These are phyloP conservation scores for Erysimum pusillum DNA, from an alignment of 441 rosid species.

Conservation along the genomic window DNA sequence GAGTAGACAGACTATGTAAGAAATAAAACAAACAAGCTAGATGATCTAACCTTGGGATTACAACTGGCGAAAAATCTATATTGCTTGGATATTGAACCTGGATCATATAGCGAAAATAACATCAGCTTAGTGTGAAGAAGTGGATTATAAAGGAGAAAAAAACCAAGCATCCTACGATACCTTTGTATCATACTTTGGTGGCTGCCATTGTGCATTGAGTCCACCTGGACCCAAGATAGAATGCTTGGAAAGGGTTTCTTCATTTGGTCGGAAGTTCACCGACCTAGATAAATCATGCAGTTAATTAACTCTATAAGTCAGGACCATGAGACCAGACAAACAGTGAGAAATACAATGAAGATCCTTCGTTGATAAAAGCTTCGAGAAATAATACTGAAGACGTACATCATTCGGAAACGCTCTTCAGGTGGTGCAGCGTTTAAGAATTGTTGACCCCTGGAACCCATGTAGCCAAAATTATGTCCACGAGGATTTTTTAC, in stretches of 20 bases:
- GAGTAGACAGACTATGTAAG: conserved; percentile 12
- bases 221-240: conserved; percentile 93
- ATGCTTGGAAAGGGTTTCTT: conserved; percentile 91
- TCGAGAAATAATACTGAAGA: conserved; percentile 4
- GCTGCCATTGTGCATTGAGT: conserved; percentile 86
- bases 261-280: conserved; percentile 71
- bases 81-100: conserved; percentile 87
- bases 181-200: conserved; percentile 67
- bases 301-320: conserved; percentile 36
- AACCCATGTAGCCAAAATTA: conserved; percentile 57
- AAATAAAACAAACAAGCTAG: conserved; percentile 16
- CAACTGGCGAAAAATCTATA: conserved; percentile 81
- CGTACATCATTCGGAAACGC: conserved; percentile 74
- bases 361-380: conserved; percentile 8
- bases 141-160: conserved; percentile 3
- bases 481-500: conserved; percentile 54
- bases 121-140: conserved; percentile 43
- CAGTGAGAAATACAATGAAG: conserved; percentile 1
- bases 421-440: conserved; percentile 61
- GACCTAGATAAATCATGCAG: conserved; percentile 61
- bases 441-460: conserved; percentile 55
- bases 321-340: conserved; percentile 17
- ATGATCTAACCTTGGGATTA: conserved; percentile 75
- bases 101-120: conserved; percentile 34
- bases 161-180: conserved; percentile 49